phyloP scores from a whole-genome alignment of 176 grass and related monocot species.

The Phyllostachys edulis region DNA sequence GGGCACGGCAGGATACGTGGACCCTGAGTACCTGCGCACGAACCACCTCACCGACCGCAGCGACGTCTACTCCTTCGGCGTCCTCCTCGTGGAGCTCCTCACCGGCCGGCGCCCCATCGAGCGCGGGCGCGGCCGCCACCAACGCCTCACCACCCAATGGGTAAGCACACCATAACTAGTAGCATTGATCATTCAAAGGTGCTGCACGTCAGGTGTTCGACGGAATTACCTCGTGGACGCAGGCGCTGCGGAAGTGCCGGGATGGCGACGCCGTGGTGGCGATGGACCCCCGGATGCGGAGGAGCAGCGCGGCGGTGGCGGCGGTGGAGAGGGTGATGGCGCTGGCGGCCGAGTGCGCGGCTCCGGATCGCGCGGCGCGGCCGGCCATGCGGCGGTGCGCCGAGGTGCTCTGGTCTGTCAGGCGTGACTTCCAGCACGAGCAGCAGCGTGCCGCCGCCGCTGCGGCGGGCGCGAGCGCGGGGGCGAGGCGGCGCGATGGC shows the following conservation, averaged over 20 bases:
- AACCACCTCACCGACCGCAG: constrained; percentile 90
- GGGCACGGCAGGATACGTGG: constrained; percentile 85
- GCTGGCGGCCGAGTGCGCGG: constrained; percentile 71
- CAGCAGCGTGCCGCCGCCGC: constrained; percentile 37
- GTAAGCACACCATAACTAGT: constrained; percentile 29
- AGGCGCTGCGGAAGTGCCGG: constrained; percentile 68
- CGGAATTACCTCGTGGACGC: constrained; percentile 38
- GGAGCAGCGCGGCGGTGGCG: constrained; percentile 54
- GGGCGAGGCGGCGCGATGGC: constrained; percentile 7
- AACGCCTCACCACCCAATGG: constrained; percentile 84
- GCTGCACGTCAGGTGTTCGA: constrained; percentile 28
- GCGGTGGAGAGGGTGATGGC: constrained; percentile 65
- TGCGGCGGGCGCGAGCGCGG: not conserved
- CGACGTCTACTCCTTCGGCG: constrained; percentile 95
- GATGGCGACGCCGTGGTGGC: constrained; percentile 66
- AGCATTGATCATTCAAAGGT: not conserved
- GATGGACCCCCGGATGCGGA: constrained; percentile 79
- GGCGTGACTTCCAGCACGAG: constrained; percentile 65
- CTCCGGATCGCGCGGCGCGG: constrained; percentile 53
- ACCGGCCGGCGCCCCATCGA: constrained; percentile 79
- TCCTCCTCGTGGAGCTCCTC: constrained; percentile 91
- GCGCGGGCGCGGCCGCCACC: constrained; percentile 49
- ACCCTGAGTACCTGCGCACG: constrained; percentile 83
- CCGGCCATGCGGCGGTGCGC: constrained; percentile 70
- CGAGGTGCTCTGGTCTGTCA: constrained; percentile 77